Base-by-base conservation (phyloP, 78 protist genomes). In the Dictyostelium intermedium region DNA sequence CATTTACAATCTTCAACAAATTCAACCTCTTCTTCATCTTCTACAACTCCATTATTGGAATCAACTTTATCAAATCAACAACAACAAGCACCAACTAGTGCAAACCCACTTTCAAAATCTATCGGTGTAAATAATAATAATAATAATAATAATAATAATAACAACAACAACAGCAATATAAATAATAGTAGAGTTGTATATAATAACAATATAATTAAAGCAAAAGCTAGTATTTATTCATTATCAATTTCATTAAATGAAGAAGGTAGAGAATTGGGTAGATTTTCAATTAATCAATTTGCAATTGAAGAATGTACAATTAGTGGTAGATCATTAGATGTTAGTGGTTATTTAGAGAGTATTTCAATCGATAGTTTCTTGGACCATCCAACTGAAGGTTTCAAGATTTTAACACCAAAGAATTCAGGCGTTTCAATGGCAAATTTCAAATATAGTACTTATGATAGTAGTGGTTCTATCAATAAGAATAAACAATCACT, bases 191-290 rank as follows among this genome's bases (percentile, higher is more conserved):
- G 72, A 27, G 30, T 66, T 7, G 66, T 20, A 20, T 32, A 34
- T 66, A 34, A 39, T 27, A 16, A 27, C 30, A 25, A 32, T n/a
- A 47, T 80, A 25, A 89, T 89, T 32, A 60, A 70, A 45, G 94
- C 94, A 2, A 80, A 89, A 7, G 94, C 94, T 6, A 79, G 32
- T 81, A 81, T 89, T 23, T 81, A 89, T 80, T 60, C 94, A 69
- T 41, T 89, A 13, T 89, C 94, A 30, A 80, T 89, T 9, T 89
- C 94, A 23, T 80, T 89, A 30, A 89, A 89, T 80, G 87, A 89
- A 16, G 63, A 60, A 5, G 94, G 87, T 11, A 45, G 60, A 20
- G 94, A 89, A 34, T 27, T 89, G 13, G 94, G 87, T n/a, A 30
- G 43, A 78, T 89, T 89, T 39, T 80, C 87, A 27, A 89, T 89